Evolutionary conservation across 257 asterid genomes (phyloP).

Genomic region (Marsdenia floribunda): DNA sequence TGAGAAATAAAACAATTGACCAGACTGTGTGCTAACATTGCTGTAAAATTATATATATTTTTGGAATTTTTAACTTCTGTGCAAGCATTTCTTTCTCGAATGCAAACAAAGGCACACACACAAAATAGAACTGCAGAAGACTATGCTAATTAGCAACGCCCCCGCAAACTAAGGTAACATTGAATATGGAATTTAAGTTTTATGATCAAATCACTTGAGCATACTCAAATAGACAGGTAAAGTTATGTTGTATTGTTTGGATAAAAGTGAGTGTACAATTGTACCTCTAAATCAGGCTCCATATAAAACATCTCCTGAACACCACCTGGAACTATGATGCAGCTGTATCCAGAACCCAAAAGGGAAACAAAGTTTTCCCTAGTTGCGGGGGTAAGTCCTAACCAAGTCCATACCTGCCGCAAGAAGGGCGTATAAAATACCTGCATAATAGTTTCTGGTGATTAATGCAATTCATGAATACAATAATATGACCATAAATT

Average conservation of each 20-base stretch:
- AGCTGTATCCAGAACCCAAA: slow-evolving; percentile 75
- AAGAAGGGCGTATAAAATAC: slow-evolving; percentile 85
- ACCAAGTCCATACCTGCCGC: slow-evolving; percentile 98
- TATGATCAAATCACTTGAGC: background rate
- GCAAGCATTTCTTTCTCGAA: background rate
- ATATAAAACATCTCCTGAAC: slow-evolving; percentile 73
- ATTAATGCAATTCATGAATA: background rate
- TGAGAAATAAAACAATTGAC: background rate
- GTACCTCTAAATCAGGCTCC: slow-evolving; percentile 91
- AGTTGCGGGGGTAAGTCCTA: slow-evolving; percentile 79
- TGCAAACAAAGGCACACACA: background rate
- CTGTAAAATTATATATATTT: background rate
- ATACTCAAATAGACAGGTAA: background rate
- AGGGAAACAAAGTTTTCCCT: slow-evolving; percentile 61
- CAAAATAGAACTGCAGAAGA: background rate
- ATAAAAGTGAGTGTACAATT: slow-evolving; percentile 13
- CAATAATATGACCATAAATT: background rate
- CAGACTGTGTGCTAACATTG: background rate
- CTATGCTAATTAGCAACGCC: background rate
- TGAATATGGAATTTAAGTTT: background rate
- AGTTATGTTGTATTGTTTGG: slow-evolving; percentile 2
- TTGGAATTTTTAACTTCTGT: background rate
- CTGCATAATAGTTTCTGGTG: slow-evolving; percentile 31
- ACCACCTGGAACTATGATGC: slow-evolving; percentile 94
- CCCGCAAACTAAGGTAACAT: background rate